phyloP scores from a whole-genome alignment of 2,329 filamentous ascomycete genomes.

The Diaporthe caulivora region DNA sequence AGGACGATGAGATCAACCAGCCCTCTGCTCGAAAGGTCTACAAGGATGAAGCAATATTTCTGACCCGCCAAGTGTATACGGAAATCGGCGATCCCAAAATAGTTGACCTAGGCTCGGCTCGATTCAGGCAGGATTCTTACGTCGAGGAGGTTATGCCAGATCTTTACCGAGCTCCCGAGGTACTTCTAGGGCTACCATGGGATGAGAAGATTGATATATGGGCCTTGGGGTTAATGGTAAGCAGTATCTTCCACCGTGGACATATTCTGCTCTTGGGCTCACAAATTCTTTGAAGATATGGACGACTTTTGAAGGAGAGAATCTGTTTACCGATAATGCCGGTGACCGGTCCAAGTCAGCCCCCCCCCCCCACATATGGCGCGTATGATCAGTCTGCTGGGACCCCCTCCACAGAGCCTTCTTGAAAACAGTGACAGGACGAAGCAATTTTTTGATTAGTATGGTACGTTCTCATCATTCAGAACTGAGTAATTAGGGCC shows the following conservation, averaged over 20 bases:
- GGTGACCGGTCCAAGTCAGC: not conserved
- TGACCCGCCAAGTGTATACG: not conserved
- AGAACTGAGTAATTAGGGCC: not conserved
- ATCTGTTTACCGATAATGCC: not conserved
- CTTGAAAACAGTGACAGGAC: not conserved
- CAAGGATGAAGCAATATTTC: not conserved
- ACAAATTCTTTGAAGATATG: not conserved
- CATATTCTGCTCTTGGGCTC: no score
- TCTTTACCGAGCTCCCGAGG: not conserved
- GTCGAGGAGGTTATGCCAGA: not conserved
- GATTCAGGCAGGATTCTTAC: not conserved
- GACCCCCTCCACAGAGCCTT: not conserved
- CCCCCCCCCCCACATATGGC: not conserved
- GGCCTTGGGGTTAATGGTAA: not conserved
- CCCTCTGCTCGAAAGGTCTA: not conserved
- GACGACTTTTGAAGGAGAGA: slow-evolving; percentile 3
- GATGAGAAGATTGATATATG: not conserved
- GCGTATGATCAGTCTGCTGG: not conserved
- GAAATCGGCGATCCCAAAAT: not conserved
- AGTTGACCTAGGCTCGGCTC: not conserved
- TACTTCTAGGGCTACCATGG: not conserved
- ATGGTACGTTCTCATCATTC: not conserved
- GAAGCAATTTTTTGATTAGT: not conserved
- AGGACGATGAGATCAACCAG: not conserved
- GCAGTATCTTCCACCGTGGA: not conserved